Base-by-base conservation (phyloP, 2,329 filamentous ascomycete species). In the Cercospora sp. region DNA sequence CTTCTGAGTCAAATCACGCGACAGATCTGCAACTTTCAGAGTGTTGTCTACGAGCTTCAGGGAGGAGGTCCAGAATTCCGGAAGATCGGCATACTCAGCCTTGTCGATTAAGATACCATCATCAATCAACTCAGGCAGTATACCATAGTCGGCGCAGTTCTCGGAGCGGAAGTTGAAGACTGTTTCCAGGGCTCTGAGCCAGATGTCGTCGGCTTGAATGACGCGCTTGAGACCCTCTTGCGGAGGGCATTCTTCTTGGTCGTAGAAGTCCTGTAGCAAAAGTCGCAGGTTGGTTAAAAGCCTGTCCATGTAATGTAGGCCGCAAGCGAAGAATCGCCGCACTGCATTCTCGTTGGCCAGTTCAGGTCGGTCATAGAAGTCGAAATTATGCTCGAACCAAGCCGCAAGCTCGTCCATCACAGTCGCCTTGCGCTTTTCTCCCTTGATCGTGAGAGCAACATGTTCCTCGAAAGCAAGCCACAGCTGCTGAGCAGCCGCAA, bases 31-130 rank as follows among this genome's bases (percentile, higher is more conserved):
- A 28, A 84, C 76, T 36, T 76, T 65, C 73, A 75, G 60, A 5
- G 75, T 72, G 5, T 80, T 77, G 60, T 78, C 79, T 57, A 84
- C 78, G 33, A 84, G 79, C 55, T 80, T 80, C 65, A 80, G 76
- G 1, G 86, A 88, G 16, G 92, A 93, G 0, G 94, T 97, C 95
- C 95, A 99, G 55, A 94, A 91, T 68, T 92, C 89, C 0, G 90
- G 87, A 8, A 97, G 84, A 10, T 85, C 87, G 20, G 89, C 85
- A 53, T 75, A 79, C 75, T 93, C 94, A 55, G 87, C 86, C 16
- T 85, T 81, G 23, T 78, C 76, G 16, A 76, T 77, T 5, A 84
- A 74, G 16, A 84, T 73, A 55, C 82, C 81, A 58, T 83, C 80
- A 9, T 75, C 71, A 33, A 95, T 79, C 62, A 86, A 82, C 71